phyloP scores from a whole-genome alignment of 345 rosid genomes.

The Pistacia integerrima region DNA sequence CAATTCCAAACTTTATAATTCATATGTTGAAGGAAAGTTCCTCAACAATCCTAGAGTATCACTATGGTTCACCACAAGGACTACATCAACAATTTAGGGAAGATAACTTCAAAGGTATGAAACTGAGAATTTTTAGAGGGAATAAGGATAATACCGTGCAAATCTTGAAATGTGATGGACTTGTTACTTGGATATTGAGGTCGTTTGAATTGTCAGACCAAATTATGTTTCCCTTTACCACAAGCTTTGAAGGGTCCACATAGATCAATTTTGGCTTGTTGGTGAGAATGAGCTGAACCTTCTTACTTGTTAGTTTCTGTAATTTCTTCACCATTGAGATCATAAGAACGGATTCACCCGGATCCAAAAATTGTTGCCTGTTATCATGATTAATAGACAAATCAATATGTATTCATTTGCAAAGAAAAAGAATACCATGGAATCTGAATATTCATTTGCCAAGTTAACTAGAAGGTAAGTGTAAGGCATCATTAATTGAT shows the following conservation, averaged over 20 bases:
- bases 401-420: not conserved
- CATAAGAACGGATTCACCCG: slow-evolving; percentile 92
- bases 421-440: not conserved
- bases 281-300: slow-evolving; percentile 96
- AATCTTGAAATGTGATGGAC: slow-evolving; percentile 88
- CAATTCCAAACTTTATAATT: not conserved
- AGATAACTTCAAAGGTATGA: not conserved
- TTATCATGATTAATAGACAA: slow-evolving; percentile 18
- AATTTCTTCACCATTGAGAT: slow-evolving; percentile 93
- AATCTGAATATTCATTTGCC: not conserved
- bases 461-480: not conserved
- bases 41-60: not conserved
- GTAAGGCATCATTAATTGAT: not conserved
- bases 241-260: slow-evolving; percentile 83
- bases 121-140: not conserved
- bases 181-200: slow-evolving; percentile 76
- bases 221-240: slow-evolving; percentile 74
- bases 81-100: not conserved
- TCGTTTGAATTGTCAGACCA: slow-evolving; percentile 94
- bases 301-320: slow-evolving; percentile 88
- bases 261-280: slow-evolving; percentile 88
- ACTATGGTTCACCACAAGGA: not conserved
- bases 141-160: slow-evolving; percentile 60
- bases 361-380: slow-evolving; percentile 98
- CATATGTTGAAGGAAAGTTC: not conserved